These are phyloP conservation scores for Podospora comata DNA, from an alignment of 495 filamentous ascomycete genomes.

Conservation along the genomic window DNA sequence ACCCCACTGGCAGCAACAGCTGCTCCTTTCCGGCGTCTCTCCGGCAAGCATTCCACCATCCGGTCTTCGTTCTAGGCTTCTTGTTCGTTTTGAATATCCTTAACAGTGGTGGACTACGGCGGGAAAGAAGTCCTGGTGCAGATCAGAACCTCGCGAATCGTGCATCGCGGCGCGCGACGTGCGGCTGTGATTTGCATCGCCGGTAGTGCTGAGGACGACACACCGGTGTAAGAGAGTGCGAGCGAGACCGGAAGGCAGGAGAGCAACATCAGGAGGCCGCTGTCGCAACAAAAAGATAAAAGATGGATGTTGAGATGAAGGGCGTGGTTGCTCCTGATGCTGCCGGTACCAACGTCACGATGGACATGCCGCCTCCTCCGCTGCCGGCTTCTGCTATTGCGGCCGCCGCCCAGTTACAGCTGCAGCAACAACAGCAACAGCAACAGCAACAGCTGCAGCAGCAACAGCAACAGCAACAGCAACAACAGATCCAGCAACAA, in stretches of 20 bases:
- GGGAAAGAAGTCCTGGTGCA: neutral
- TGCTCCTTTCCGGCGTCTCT: slow-evolving; percentile 14
- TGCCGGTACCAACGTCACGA: slow-evolving; percentile 2
- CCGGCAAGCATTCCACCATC: slow-evolving; percentile 20
- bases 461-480: neutral
- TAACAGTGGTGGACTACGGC: neutral
- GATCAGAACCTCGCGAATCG: neutral
- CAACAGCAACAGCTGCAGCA: neutral
- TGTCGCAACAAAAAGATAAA: neutral
- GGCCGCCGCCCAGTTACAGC: neutral
- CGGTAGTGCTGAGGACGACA: neutral
- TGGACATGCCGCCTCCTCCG: slow-evolving; percentile 16
- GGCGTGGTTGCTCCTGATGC: slow-evolving; percentile 18
- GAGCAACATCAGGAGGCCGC: neutral
- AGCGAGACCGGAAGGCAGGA: neutral
- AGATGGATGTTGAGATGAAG: slow-evolving; percentile 31
- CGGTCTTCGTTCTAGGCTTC: neutral
- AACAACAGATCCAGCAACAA: neutral
- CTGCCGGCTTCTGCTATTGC: neutral
- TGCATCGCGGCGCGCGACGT: neutral
- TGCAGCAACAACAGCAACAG: neutral
- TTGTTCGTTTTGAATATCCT: neutral
- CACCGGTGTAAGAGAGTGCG: neutral
- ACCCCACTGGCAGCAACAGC: slow-evolving; percentile 26
- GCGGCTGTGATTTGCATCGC: neutral